Evolutionary conservation across 192 early-diverging fungal genomes (phyloP).

Genomic region (Coemansia sp.): DNA sequence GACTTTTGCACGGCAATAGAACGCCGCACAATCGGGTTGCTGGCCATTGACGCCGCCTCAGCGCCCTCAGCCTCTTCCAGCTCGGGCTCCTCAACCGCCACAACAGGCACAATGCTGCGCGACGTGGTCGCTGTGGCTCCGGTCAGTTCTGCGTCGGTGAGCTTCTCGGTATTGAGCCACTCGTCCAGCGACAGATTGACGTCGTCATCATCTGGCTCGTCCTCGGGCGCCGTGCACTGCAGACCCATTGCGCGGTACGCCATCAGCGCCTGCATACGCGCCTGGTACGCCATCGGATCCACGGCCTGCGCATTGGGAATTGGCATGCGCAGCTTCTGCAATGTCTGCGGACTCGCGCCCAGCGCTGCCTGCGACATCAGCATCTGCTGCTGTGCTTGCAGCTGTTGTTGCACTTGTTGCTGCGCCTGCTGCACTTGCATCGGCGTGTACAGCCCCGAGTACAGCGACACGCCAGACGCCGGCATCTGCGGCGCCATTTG

Average conservation of each 20-base stretch:
- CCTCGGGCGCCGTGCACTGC: slow-evolving; percentile 50
- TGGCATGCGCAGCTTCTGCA: slow-evolving; percentile 38
- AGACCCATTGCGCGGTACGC: slow-evolving; percentile 54
- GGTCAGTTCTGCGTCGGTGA: slow-evolving; percentile 35
- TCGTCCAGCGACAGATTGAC: slow-evolving; percentile 49
- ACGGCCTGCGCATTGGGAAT: slow-evolving; percentile 45
- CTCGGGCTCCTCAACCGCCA: slow-evolving; percentile 31
- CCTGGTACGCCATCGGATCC: slow-evolving; percentile 41
- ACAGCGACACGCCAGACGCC: slow-evolving; percentile 19
- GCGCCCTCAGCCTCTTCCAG: slow-evolving; percentile 27
- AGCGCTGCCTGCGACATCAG: slow-evolving; percentile 9
- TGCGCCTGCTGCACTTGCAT: slow-evolving; percentile 39
- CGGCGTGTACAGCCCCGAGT: slow-evolving; percentile 42
- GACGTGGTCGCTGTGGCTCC: slow-evolving; percentile 18
- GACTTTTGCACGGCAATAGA: slow-evolving; percentile 39
- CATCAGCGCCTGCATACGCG: slow-evolving; percentile 52
- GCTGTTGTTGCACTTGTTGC: slow-evolving; percentile 34
- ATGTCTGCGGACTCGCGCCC: slow-evolving; percentile 14
- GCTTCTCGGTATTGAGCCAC: slow-evolving; percentile 50
- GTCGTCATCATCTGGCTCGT: slow-evolving; percentile 26
- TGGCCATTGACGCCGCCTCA: slow-evolving; percentile 19
- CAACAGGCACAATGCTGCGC: slow-evolving; percentile 3
- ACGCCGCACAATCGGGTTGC: slow-evolving; percentile 22
- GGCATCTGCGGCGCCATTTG: slow-evolving; percentile 16
- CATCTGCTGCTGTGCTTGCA: slow-evolving; percentile 18